A percentile compares a stretch with the other conserved stretches of the same genome.
These are phyloP conservation scores for Pichia sp. DNA, from an alignment of 1,139 yeast genomes.

Conservation along the genomic window DNA sequence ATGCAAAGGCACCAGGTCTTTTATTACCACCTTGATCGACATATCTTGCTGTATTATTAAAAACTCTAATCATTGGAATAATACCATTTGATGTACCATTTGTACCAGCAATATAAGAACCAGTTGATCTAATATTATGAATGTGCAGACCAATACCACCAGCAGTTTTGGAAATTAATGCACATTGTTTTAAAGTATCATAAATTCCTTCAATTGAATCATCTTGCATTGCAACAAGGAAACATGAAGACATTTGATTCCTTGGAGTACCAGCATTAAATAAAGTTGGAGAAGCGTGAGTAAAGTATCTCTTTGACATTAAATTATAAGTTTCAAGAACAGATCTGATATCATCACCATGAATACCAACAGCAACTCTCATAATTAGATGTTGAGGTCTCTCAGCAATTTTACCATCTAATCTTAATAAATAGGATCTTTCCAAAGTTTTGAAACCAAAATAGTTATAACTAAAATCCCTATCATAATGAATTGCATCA, in stretches of 20 bases:
- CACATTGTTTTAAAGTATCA: constrained; percentile 51
- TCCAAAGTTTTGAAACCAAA: constrained; percentile 56
- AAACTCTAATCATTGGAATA: constrained; percentile 56
- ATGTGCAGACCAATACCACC: constrained; percentile 60
- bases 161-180: constrained; percentile 52
- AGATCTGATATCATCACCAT: constrained; percentile 44
- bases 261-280: constrained; percentile 56
- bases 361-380: constrained; percentile 58
- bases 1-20: constrained; percentile 58
- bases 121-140: constrained; percentile 50
- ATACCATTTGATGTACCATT: constrained; percentile 56
- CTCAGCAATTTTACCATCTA: constrained; percentile 50
- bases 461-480: constrained; percentile 50
- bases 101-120: constrained; percentile 52
- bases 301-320: constrained; percentile 52
- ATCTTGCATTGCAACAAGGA: constrained; percentile 53
- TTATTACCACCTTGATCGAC: constrained; percentile 64
- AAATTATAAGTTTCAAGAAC: constrained; percentile 50
- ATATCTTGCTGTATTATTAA: constrained; percentile 56
- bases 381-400: constrained; percentile 54
- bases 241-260: constrained; percentile 54
- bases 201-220: constrained; percentile 59
- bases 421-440: constrained; percentile 47
- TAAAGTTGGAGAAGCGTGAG: constrained; percentile 56
- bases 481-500: constrained; percentile 49